Evolutionary conservation across 2,329 filamentous ascomycete species (phyloP).

Genomic region (Diaporthe sp.): DNA sequence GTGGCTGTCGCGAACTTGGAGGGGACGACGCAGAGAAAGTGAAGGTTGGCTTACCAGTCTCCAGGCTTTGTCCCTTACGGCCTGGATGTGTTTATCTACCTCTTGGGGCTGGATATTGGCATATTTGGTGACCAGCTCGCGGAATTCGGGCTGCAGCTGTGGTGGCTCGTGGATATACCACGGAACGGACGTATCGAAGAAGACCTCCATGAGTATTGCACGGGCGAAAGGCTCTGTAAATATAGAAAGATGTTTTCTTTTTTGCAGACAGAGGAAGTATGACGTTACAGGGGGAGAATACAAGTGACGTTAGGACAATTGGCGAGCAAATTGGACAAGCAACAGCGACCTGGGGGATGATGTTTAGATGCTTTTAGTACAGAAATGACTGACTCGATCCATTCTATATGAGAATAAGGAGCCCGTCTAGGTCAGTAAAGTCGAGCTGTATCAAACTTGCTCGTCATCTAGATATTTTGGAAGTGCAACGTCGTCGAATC

Average conservation of each 20-base stretch:
- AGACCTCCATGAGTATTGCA: background rate
- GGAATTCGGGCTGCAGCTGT: background rate
- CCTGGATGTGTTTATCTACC: background rate
- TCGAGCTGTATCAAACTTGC: background rate
- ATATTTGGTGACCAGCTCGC: background rate
- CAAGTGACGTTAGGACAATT: too few species aligned
- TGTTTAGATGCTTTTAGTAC: too few species aligned
- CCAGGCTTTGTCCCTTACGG: background rate
- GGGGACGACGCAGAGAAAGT: too few species aligned
- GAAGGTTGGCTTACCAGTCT: background rate
- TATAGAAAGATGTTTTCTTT: background rate
- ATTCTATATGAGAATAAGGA: background rate
- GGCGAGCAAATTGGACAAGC: too few species aligned
- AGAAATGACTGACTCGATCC: background rate
- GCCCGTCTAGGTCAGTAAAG: too few species aligned
- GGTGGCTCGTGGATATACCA: background rate
- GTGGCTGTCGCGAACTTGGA: background rate
- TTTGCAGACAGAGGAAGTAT: too few species aligned
- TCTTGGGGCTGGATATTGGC: background rate
- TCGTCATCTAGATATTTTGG: background rate
- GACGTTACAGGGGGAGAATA: too few species aligned
- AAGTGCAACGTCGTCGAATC: background rate
- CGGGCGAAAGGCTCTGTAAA: background rate
- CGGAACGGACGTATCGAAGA: background rate
- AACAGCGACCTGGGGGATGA: too few species aligned